Evolutionary conservation across 352 stramenopile species (phyloP).

Genomic region (Pythium aristosporum): DNA sequence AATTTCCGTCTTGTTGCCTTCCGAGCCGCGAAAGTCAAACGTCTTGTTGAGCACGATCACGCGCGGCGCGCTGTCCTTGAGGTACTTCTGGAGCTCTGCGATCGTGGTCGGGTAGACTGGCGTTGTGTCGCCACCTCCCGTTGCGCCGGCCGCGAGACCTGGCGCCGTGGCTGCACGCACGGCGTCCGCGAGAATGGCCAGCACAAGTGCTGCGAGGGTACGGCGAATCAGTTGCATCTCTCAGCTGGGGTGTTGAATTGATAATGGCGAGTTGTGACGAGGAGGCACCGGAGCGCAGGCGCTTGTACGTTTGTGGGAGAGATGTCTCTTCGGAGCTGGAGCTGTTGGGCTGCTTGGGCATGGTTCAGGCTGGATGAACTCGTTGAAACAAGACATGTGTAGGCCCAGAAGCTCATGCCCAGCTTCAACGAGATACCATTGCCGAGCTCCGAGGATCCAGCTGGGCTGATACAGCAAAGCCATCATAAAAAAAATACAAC

Average conservation of each 20-base stretch:
- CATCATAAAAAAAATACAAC: too few relatives aligned
- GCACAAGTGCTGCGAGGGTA: background rate
- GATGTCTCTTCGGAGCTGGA: too few relatives aligned
- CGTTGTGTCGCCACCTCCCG: slow-evolving; percentile 32
- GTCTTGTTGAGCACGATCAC: slow-evolving; percentile 54
- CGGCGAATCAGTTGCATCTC: background rate
- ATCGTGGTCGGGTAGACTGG: slow-evolving; percentile 39
- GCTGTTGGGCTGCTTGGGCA: too few relatives aligned
- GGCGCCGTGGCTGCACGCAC: background rate
- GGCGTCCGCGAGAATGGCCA: background rate
- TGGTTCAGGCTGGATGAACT: background rate
- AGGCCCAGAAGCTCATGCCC: too few relatives aligned
- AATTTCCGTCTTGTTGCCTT: slow-evolving; percentile 46
- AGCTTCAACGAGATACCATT: too few relatives aligned
- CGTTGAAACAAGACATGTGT: background rate
- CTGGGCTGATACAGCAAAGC: background rate
- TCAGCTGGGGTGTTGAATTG: too few relatives aligned
- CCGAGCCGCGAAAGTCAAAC: slow-evolving; percentile 52
- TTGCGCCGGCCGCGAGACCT: slow-evolving; percentile 27
- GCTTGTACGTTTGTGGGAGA: too few relatives aligned
- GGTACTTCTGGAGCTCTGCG: slow-evolving; percentile 42
- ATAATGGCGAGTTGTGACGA: background rate
- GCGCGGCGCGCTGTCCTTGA: slow-evolving; percentile 36
- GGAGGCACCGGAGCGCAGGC: too few relatives aligned
- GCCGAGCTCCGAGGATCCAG: background rate